Conservation (phyloP, 164 flowering plant species). For the Tinospora cordifolia region DNA sequence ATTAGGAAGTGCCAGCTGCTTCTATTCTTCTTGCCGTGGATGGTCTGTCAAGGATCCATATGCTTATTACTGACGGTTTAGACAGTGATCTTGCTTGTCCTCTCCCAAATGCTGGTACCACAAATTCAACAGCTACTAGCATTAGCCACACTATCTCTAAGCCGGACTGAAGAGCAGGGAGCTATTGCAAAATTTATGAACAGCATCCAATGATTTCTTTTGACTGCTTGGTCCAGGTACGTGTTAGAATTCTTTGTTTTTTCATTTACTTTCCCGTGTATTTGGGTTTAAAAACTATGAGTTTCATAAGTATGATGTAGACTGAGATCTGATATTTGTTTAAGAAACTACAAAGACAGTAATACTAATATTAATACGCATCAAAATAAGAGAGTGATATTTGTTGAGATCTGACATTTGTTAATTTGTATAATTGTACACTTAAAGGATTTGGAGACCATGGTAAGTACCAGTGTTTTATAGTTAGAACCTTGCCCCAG, state of each 20-base stretch:
- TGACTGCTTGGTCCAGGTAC: slow-evolving; percentile 84
- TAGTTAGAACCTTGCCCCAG: too few species aligned
- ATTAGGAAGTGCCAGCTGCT: slow-evolving; percentile 86
- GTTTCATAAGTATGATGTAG: too few species aligned
- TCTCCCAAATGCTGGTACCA: slow-evolving; percentile 24
- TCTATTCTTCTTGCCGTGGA: slow-evolving; percentile 79
- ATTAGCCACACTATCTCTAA: slow-evolving; percentile 85
- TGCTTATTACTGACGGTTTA: slow-evolving; percentile 64
- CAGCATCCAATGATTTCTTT: slow-evolving; percentile 59
- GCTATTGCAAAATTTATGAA: slow-evolving; percentile 80
- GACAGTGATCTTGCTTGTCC: slow-evolving; percentile 55
- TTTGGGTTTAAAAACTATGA: too few species aligned
- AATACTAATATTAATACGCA: too few species aligned
- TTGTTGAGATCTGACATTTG: too few species aligned
- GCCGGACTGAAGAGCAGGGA: slow-evolving; percentile 89
- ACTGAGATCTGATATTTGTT: too few species aligned
- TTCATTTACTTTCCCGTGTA: neutral
- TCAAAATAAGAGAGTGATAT: too few species aligned
- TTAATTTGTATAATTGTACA: too few species aligned
- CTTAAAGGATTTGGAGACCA: too few species aligned
- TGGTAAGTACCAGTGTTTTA: too few species aligned
- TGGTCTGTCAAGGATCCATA: slow-evolving; percentile 80
- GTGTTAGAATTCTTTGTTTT: slow-evolving; percentile 60
- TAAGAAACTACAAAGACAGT: too few species aligned
- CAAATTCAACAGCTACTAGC: slow-evolving; percentile 64